Evolutionary conservation across 2,329 filamentous ascomycete genomes (phyloP).

Genomic region (Clonostachys byssicola): DNA sequence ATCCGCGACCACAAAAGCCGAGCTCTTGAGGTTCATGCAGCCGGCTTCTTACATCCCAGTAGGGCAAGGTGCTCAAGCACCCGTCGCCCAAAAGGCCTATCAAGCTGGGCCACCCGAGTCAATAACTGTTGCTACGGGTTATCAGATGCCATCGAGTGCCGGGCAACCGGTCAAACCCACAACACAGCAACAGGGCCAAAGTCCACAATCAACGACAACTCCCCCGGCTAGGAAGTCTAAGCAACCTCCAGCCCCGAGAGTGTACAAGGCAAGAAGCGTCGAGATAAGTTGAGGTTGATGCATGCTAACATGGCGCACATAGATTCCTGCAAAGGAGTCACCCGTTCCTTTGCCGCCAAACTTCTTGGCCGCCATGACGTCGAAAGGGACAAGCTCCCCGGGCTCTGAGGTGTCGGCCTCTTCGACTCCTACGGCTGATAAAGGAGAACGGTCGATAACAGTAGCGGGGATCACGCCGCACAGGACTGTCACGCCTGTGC

Average conservation of each 20-base stretch:
- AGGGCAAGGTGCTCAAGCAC: too few relatives aligned
- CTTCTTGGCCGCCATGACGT: conserved; percentile 33
- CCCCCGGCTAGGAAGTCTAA: not conserved
- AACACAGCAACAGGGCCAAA: not conserved
- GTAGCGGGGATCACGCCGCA: too few relatives aligned
- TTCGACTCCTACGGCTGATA: not conserved
- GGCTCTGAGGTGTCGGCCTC: not conserved
- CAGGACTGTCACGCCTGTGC: conserved; percentile 15
- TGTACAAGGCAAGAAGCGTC: conserved; percentile 1
- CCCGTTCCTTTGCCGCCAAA: conserved; percentile 38
- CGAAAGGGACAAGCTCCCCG: conserved; percentile 10
- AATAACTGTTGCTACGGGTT: too few relatives aligned
- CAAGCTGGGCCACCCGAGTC: too few relatives aligned
- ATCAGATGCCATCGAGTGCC: too few relatives aligned
- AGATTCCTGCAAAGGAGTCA: conserved; percentile 26
- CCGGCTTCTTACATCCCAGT: too few relatives aligned
- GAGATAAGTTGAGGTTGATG: not conserved
- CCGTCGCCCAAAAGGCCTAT: too few relatives aligned
- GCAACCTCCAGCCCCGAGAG: not conserved
- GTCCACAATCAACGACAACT: not conserved
- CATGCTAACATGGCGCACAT: not conserved
- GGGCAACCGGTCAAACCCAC: not conserved
- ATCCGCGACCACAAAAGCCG: not conserved
- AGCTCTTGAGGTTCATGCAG: too few relatives aligned
- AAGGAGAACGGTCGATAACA: conserved; percentile 12